Evolutionary conservation across 1,284 basidiomycete species (phyloP).

Genomic region (Tilletia caries): DNA sequence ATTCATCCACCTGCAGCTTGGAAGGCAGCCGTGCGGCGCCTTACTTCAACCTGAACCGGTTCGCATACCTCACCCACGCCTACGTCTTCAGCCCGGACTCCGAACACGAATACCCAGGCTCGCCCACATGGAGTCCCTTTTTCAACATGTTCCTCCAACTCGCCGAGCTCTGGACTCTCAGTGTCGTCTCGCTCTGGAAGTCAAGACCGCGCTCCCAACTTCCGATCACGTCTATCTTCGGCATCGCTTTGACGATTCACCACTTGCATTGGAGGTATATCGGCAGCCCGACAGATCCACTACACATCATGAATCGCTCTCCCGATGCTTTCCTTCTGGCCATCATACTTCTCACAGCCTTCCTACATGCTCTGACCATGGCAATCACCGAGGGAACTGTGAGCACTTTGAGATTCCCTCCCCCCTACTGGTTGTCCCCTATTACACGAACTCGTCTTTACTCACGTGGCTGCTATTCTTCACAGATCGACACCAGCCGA

Average conservation of each 20-base stretch:
- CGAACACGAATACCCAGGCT: constrained; percentile 1
- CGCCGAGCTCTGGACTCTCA: constrained; percentile 26
- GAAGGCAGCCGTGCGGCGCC: constrained; percentile 28
- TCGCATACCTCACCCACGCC: constrained; percentile 42
- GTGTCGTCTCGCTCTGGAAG: neutral
- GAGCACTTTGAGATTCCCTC: no score
- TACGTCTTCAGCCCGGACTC: constrained; percentile 36
- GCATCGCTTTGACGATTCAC: constrained; percentile 31
- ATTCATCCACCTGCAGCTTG: constrained; percentile 22
- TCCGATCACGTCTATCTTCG: constrained; percentile 34
- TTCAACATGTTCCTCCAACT: constrained; percentile 40
- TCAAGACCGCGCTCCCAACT: constrained; percentile 23
- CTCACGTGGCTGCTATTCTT: constrained; percentile 15
- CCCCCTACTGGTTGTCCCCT: no score
- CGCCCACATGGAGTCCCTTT: constrained; percentile 41
- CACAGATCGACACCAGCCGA: constrained; percentile 27
- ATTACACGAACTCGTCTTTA: neutral
- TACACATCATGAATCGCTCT: constrained; percentile 36
- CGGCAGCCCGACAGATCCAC: constrained; percentile 2
- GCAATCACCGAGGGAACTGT: constrained; percentile 29
- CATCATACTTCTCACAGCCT: constrained; percentile 37
- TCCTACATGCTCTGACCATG: constrained; percentile 43
- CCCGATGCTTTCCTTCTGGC: constrained; percentile 34
- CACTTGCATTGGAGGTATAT: constrained; percentile 23
- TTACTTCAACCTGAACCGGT: constrained; percentile 45